These are phyloP conservation scores for Fusarium chaquense DNA, from an alignment of 2,329 filamentous ascomycete genomes.

Conservation along the genomic window DNA sequence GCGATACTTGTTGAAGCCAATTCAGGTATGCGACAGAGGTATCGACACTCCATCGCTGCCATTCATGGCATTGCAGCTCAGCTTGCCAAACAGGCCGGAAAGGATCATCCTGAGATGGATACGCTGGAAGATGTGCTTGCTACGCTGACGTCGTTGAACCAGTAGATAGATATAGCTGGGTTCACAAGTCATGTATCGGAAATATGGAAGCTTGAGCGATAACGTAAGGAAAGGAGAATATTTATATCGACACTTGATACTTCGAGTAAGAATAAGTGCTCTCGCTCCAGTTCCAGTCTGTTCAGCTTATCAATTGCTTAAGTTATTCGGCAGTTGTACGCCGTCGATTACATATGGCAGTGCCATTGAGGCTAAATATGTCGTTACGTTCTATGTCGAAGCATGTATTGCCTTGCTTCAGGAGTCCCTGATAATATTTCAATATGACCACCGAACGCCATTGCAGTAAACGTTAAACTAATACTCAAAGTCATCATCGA, in stretches of 20 bases:
- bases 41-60: conserved; percentile 63
- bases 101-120: conserved; percentile 53
- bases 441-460: conserved; percentile 24
- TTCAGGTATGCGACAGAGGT: conserved; percentile 61
- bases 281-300: background rate
- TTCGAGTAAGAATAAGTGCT: too few relatives aligned
- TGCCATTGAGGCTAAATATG: background rate
- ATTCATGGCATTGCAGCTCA: conserved; percentile 62
- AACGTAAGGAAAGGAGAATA: background rate
- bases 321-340: background rate
- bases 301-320: background rate
- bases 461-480: conserved; percentile 55
- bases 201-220: background rate
- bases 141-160: conserved; percentile 47
- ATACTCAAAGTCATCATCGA: conserved; percentile 99
- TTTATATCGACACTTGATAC: background rate
- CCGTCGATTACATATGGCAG: background rate
- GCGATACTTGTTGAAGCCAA: conserved; percentile 62
- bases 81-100: conserved; percentile 52
- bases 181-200: background rate
- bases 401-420: conserved; percentile 11
- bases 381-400: conserved; percentile 5
- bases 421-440: background rate
- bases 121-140: conserved; percentile 60
- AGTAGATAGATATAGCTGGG: conserved; percentile 13